phyloP scores from a whole-genome alignment of 2,329 filamentous ascomycete species.

The Huntiella bhutanensis region DNA sequence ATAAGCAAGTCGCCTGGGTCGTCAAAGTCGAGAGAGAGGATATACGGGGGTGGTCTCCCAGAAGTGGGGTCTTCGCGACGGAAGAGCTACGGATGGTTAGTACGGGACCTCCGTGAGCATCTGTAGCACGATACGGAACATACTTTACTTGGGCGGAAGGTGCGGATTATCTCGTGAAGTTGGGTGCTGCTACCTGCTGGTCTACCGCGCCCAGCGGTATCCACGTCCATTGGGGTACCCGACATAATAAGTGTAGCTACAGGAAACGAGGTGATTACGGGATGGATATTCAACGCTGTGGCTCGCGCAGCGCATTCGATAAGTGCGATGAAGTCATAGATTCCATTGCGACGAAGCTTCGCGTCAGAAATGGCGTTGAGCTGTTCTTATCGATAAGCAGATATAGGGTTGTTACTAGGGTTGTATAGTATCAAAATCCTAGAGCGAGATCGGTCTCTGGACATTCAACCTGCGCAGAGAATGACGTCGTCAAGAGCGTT shows the following conservation, averaged over 20 bases:
- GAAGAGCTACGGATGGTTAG: constrained; percentile 29
- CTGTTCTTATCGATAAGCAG: no score
- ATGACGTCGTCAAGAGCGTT: no score
- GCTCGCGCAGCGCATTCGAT: no score
- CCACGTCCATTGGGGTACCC: constrained; percentile 38
- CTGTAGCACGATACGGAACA: constrained; percentile 11
- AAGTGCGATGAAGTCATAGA: no score
- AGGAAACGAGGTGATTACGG: no score
- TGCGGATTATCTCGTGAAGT: constrained; percentile 58
- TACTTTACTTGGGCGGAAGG: constrained; percentile 67
- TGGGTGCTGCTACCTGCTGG: constrained; percentile 36
- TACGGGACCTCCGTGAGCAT: not conserved
- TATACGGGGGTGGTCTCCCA: constrained; percentile 34
- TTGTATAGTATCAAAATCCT: no score
- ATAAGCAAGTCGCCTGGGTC: constrained; percentile 86
- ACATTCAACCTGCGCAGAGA: no score
- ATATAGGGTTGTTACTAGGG: no score
- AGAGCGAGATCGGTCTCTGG: no score
- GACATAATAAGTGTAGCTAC: constrained; percentile 21
- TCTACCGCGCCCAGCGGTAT: constrained; percentile 22
- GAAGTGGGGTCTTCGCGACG: constrained; percentile 37
- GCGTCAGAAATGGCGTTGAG: no score
- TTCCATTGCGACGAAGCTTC: no score
- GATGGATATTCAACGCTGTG: no score
- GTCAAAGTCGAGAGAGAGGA: constrained; percentile 90